Evolutionary conservation across 225 moss, liverwort and hornwort species (phyloP).

Genomic region (Physcomitrium patens): DNA sequence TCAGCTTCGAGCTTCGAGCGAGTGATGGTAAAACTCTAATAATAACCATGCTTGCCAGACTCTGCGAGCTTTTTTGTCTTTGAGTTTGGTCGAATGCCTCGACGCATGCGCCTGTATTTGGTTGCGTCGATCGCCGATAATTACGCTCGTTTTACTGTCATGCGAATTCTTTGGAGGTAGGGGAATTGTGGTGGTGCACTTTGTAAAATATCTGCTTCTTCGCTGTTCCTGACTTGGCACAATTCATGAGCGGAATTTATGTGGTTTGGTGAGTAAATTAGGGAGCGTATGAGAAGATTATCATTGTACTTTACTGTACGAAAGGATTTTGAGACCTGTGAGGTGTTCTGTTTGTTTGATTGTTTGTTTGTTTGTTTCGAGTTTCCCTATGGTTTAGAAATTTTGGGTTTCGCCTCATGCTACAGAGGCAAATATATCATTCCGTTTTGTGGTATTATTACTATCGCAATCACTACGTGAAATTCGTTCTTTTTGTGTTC

Average conservation of each 20-base stretch:
- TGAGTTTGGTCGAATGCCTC: constrained; percentile 43
- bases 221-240: background rate
- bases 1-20: constrained; percentile 27
- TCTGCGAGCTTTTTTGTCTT: constrained; percentile 34
- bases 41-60: constrained; percentile 34
- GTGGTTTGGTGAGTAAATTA: no score
- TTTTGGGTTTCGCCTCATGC: background rate
- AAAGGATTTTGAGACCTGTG: background rate
- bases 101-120: constrained; percentile 37
- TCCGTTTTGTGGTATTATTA: no score
- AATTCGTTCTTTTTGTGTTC: background rate
- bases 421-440: no score
- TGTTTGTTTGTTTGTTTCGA: background rate
- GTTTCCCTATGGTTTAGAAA: background rate
- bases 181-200: background rate
- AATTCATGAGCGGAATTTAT: no score
- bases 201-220: background rate
- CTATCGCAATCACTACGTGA: background rate
- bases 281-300: no score
- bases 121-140: constrained; percentile 8
- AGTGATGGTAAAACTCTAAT: constrained; percentile 22
- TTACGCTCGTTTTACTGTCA: background rate
- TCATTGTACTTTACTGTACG: background rate
- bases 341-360: background rate
- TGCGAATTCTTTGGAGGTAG: background rate